Base-by-base conservation (phyloP, 257 asterid species). In the Hygrophila difformis region DNA sequence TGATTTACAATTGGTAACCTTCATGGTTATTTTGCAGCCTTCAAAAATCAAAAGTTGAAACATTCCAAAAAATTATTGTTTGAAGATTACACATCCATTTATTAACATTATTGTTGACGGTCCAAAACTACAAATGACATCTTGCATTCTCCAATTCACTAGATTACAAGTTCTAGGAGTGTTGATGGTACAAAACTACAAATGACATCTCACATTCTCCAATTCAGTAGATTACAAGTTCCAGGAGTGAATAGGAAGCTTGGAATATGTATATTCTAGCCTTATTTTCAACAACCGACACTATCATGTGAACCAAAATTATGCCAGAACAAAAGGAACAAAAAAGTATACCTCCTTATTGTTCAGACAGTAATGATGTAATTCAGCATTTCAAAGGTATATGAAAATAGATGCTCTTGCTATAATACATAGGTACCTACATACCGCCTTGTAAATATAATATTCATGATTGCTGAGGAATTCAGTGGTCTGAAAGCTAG, bases 401-500 rank as follows among this genome's bases (percentile, higher is more conserved):
- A 39, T 38, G 2, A 38, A 22, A 61, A 23, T 13, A 14, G 8
- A 44, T 35, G 20, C 49, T n/a, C n/a, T n/a, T n/a, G 57, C 3
- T 24, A 29, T 14, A 18, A 34, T 26, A 49, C 37, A 47, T 28
- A 31, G 44, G 34, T 21, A 44, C 47, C 31, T 34, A 44, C 44
- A 48, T 36, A 57, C 41, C 37, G 35, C 17, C 38, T 43, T 48
- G 51, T 20, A 43, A 8, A 48, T 24, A 20, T 10, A 29, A 21
- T 31, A 34, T 46, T 51, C 18, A 22, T 61, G 54, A 36, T 18
- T 19, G 13, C n/a, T 8, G 11, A 6, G 18, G 33, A 44, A 51
- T 12, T 17, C n/a, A 49, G 56, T 20, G 13, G 52, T 40, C 13
- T 18, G 22, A 55, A 59, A 15, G 34, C 22, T 39, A 59, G 44